These are phyloP conservation scores for Didymella pinodella DNA, from an alignment of 2,329 filamentous ascomycete genomes.

Conservation along the genomic window DNA sequence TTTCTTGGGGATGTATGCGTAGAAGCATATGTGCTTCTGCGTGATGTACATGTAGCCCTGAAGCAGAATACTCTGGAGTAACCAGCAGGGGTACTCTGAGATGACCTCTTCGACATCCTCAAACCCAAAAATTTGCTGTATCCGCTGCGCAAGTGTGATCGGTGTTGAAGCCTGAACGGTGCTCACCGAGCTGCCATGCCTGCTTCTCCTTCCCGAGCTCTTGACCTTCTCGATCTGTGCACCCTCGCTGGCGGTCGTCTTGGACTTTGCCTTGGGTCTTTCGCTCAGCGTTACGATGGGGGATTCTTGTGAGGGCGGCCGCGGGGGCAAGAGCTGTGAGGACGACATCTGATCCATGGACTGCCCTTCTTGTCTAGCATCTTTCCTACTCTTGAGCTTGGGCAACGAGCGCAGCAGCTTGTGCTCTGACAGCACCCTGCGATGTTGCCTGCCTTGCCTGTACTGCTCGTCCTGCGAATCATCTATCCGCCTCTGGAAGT, in stretches of 20 bases:
- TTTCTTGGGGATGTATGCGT: constrained; percentile 95
- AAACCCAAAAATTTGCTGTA: constrained; percentile 75
- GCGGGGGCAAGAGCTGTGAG: constrained; percentile 50
- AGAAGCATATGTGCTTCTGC: constrained; percentile 91
- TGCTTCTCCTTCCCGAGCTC: constrained; percentile 35
- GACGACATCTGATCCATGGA: constrained; percentile 61
- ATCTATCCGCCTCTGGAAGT: constrained; percentile 33
- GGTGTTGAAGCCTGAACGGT: constrained; percentile 45
- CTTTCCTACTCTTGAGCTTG: constrained; percentile 57
- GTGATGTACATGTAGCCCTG: constrained; percentile 98
- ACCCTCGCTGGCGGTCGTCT: constrained; percentile 34
- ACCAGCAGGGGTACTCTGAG: constrained; percentile 91
- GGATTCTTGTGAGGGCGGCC: constrained; percentile 32
- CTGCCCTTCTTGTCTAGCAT: constrained; percentile 33
- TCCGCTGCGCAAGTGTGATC: constrained; percentile 70
- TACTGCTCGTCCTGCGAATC: constrained; percentile 27
- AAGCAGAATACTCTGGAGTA: constrained; percentile 87
- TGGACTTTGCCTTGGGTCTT: constrained; percentile 29
- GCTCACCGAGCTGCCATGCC: constrained; percentile 34
- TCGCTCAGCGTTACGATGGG: constrained; percentile 20
- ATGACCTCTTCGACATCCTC: constrained; percentile 83
- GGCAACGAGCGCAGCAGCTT: constrained; percentile 72
- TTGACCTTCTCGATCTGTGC: constrained; percentile 34
- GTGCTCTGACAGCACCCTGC: constrained; percentile 69
- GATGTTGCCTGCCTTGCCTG: constrained; percentile 54